Evolutionary conservation across 2,329 filamentous ascomycete genomes (phyloP).

Genomic region (Alternaria triticina): DNA sequence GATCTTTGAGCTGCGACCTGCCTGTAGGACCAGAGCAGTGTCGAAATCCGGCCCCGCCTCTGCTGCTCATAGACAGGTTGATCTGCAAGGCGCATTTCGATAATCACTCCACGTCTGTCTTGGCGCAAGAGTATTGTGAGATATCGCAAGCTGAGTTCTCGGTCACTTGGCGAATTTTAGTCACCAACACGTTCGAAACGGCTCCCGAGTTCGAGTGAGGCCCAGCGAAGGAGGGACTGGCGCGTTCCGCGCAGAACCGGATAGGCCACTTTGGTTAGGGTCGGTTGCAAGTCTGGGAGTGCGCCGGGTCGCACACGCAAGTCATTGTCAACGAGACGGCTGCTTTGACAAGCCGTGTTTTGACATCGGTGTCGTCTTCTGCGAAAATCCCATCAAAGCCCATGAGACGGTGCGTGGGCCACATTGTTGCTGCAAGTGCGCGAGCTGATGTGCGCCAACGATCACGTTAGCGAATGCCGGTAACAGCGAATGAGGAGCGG

Average conservation of each 20-base stretch:
- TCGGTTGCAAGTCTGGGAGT: neutral
- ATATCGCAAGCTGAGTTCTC: neutral
- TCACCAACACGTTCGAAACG: neutral
- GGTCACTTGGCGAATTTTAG: neutral
- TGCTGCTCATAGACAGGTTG: neutral
- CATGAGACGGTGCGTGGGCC: neutral
- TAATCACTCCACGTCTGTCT: neutral
- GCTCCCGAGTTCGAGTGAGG: constrained; percentile 2
- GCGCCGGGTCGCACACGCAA: neutral
- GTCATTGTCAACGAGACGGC: neutral
- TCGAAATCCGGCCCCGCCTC: neutral
- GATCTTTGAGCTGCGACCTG: neutral
- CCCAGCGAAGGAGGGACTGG: neutral
- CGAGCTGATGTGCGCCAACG: constrained; percentile 21
- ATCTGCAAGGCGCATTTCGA: neutral
- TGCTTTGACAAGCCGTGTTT: neutral
- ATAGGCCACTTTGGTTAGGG: neutral
- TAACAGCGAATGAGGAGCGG: constrained; percentile 26
- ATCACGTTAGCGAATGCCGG: constrained; percentile 18
- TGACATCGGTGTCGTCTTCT: neutral
- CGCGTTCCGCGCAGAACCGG: constrained; percentile 10
- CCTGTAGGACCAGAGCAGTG: neutral
- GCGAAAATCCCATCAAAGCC: neutral
- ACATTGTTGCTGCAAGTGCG: constrained; percentile 2
- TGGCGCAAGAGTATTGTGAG: neutral